Evolutionary conservation across 2,329 filamentous ascomycete genomes (phyloP).

Genomic region (Neospermospora avenae): DNA sequence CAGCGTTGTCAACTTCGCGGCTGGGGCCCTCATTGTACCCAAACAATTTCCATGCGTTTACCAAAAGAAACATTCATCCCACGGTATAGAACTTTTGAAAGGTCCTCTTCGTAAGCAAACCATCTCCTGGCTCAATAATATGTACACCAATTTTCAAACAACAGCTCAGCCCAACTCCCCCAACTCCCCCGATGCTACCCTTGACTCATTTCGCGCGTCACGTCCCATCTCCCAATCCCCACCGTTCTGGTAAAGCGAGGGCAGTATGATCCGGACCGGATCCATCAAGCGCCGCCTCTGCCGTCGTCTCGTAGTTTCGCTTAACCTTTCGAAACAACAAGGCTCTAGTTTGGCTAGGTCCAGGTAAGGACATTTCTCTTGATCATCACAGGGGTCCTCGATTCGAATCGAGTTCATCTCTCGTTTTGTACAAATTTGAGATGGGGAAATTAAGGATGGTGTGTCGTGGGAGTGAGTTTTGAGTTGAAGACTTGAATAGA

Average conservation of each 20-base stretch:
- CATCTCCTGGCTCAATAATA: too few relatives aligned
- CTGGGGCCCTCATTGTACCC: too few relatives aligned
- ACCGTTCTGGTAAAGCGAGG: not conserved
- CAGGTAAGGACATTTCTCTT: not conserved
- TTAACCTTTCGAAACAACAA: not conserved
- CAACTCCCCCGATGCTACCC: too few relatives aligned
- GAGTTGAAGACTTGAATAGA: not conserved
- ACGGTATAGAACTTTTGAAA: too few relatives aligned
- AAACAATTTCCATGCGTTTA: too few relatives aligned
- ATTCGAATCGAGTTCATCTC: not conserved
- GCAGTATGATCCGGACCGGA: not conserved
- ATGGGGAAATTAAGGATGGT: not conserved
- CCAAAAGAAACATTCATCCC: too few relatives aligned
- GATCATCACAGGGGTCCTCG: not conserved
- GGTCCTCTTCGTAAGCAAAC: too few relatives aligned
- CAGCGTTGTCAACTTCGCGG: too few relatives aligned
- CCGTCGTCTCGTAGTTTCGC: not conserved
- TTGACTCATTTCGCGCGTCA: conserved; percentile 11
- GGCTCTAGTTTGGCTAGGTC: not conserved
- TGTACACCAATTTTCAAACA: too few relatives aligned
- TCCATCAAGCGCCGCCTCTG: not conserved
- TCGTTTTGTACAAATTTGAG: too few relatives aligned
- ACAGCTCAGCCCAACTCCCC: too few relatives aligned
- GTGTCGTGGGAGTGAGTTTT: not conserved
- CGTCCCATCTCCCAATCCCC: not conserved